Percentiles rank a stretch among this genome's conserved stretches.
Evolutionary conservation across 2,329 filamentous ascomycete species (phyloP).

Genomic region (Boeremia lycopersici): DNA sequence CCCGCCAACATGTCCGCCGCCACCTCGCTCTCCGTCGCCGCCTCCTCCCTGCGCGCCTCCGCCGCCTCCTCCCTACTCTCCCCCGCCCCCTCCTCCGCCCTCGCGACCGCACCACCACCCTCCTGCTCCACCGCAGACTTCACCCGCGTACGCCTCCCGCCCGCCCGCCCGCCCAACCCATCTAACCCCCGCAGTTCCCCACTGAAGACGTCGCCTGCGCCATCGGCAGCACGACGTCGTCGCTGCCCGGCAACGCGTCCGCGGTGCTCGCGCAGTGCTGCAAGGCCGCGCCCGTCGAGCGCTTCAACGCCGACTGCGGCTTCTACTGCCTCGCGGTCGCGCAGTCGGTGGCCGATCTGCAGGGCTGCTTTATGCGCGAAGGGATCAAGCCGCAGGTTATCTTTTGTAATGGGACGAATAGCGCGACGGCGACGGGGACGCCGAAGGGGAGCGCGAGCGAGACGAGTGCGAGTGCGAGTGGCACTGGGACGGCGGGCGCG

Average conservation of each 20-base stretch:
- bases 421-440: constrained; percentile 34
- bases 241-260: constrained; percentile 34
- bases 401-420: constrained; percentile 35
- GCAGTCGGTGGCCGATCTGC: constrained; percentile 35
- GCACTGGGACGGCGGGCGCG: constrained; percentile 8
- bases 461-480: constrained; percentile 10
- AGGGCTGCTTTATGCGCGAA: constrained; percentile 36
- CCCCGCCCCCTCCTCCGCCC: constrained; percentile 25
- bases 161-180: too few species aligned
- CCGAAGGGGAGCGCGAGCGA: constrained; percentile 16
- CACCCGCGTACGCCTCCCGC: constrained; percentile 4
- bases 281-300: constrained; percentile 39
- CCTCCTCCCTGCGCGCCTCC: constrained; percentile 17
- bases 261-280: constrained; percentile 37
- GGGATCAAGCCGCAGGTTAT: constrained; percentile 30
- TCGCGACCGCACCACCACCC: constrained; percentile 20
- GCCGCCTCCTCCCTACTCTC: constrained; percentile 15
- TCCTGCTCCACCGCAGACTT: constrained; percentile 35
- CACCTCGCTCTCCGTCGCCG: neutral
- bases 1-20: constrained; percentile 22
- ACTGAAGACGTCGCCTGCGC: constrained; percentile 38
- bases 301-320: constrained; percentile 37
- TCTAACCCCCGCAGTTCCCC: constrained; percentile 24
- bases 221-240: constrained; percentile 27
- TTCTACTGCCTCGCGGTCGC: constrained; percentile 38